Percentiles rank a stretch among this genome's conserved stretches.
phyloP scores from a whole-genome alignment of 2,329 filamentous ascomycete species.

The Diaporthe sp. region DNA sequence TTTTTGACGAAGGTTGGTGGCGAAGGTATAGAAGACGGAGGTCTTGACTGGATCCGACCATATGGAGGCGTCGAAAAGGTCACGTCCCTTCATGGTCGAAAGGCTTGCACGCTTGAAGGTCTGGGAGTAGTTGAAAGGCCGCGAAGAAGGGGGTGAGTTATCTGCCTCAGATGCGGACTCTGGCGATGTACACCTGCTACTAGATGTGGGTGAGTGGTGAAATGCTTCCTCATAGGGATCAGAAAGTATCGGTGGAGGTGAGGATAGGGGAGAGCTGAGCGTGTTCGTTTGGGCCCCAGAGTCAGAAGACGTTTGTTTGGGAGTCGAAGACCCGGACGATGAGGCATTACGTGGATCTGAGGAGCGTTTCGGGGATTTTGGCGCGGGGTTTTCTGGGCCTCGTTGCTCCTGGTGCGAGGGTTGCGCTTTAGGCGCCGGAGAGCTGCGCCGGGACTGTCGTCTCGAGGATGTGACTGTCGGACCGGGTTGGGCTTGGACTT shows the following conservation, averaged over 20 bases:
- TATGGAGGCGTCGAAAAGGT: conserved; percentile 77
- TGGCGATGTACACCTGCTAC: conserved; percentile 54
- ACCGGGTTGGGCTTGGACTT: neutral
- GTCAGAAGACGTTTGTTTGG: conserved; percentile 37
- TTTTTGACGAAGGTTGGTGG: conserved; percentile 73
- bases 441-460: neutral
- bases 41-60: conserved; percentile 76
- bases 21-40: conserved; percentile 78
- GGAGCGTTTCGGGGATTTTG: neutral
- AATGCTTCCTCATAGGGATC: conserved; percentile 57
- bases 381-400: neutral
- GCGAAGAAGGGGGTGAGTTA: conserved; percentile 49
- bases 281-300: conserved; percentile 35
- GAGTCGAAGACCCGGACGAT: conserved; percentile 40
- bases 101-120: conserved; percentile 48
- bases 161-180: conserved; percentile 52
- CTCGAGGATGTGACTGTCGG: neutral
- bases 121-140: conserved; percentile 43
- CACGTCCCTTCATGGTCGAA: conserved; percentile 75
- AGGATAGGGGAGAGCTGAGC: conserved; percentile 64
- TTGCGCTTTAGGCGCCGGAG: neutral
- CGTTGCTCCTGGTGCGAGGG: neutral
- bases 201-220: conserved; percentile 47
- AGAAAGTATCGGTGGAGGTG: conserved; percentile 63
- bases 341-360: conserved; percentile 29